These are phyloP conservation scores for Peniophora sp. DNA, from an alignment of 1,284 basidiomycete genomes.

Conservation along the genomic window DNA sequence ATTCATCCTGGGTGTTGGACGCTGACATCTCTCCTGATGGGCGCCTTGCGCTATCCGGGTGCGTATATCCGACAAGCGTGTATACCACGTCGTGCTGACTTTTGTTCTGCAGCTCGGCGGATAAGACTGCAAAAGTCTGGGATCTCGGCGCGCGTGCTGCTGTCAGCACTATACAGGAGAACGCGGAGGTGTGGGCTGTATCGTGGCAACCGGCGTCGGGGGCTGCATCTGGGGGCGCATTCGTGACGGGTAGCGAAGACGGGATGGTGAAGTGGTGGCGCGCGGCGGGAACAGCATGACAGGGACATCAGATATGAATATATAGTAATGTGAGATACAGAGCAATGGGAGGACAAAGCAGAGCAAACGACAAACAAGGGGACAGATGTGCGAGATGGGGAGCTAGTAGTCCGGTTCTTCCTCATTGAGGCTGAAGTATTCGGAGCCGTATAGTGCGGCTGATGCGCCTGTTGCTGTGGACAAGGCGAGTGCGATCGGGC, in stretches of 20 bases:
- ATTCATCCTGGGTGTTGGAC: slow-evolving; percentile 81
- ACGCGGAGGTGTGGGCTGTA: slow-evolving; percentile 80
- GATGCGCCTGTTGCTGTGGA: slow-evolving; percentile 24
- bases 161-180: slow-evolving; percentile 72
- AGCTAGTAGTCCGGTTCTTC: slow-evolving; percentile 7
- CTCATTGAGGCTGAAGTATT: slow-evolving; percentile 26
- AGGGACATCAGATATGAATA: background rate
- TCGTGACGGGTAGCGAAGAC: slow-evolving; percentile 78
- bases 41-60: slow-evolving; percentile 74
- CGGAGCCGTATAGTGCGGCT: slow-evolving; percentile 33
- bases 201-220: slow-evolving; percentile 69
- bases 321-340: no score
- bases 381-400: background rate
- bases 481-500: slow-evolving; percentile 26
- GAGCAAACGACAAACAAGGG: no score
- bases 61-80: slow-evolving; percentile 19
- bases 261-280: slow-evolving; percentile 73
- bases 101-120: slow-evolving; percentile 72
- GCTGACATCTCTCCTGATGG: slow-evolving; percentile 75
- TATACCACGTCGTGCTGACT: slow-evolving; percentile 4
- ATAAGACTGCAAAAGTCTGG: slow-evolving; percentile 84
- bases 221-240: slow-evolving; percentile 51
- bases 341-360: no score
- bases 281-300: slow-evolving; percentile 44
- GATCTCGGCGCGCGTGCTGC: slow-evolving; percentile 71